Base-by-base conservation (phyloP, 257 asterid genomes). In the Nicotiana benthamiana region DNA sequence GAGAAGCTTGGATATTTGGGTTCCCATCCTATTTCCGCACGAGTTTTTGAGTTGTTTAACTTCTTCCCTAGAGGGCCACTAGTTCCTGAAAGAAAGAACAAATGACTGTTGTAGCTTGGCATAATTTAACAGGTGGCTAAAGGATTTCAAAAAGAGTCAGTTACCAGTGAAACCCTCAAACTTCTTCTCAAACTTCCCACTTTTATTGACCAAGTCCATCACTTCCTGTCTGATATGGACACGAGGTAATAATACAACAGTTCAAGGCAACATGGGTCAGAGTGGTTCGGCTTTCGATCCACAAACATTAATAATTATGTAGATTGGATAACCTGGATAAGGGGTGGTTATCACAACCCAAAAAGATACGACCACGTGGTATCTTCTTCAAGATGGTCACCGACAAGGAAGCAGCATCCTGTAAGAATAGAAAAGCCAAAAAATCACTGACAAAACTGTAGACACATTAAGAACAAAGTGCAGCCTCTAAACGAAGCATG, bases 341-440 rank as follows among this genome's bases (percentile, higher is more conserved):
- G 1, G 97, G 97, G 85, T 93, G 94, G 84, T 93, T 95, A 83
- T 95, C 98, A 81, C 97, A 93, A 63, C 99, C 99, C 76, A 93
- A 90, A 83, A 93, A 89, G 87, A 88, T 89, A 79, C 80, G 89
- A 81, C 92, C 84, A 52, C 89, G 89, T 1, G 84, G 87, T 80
- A 88, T 91, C 97, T 89, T 92, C 87, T 87, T 87, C 84, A 95
- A 85, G 84, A 93, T 91, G 83, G 90, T 68, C 52, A 89, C 80
- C 48, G 98, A 88, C 75, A 95, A 91, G 17, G 92, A 92, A 85
- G 98, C 99, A 65, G 99, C 98, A 89, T 95, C 98, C 98, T 93
- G 81, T 77, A 82, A 36, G 75, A 66, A 77, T 27, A 34, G 28
- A 30, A 5, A 1, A 65, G 6, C 27, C 75, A 64, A 66, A 43